These are phyloP conservation scores for Penicillium rolfsii DNA, from an alignment of 2,329 filamentous ascomycete genomes.

Conservation along the genomic window DNA sequence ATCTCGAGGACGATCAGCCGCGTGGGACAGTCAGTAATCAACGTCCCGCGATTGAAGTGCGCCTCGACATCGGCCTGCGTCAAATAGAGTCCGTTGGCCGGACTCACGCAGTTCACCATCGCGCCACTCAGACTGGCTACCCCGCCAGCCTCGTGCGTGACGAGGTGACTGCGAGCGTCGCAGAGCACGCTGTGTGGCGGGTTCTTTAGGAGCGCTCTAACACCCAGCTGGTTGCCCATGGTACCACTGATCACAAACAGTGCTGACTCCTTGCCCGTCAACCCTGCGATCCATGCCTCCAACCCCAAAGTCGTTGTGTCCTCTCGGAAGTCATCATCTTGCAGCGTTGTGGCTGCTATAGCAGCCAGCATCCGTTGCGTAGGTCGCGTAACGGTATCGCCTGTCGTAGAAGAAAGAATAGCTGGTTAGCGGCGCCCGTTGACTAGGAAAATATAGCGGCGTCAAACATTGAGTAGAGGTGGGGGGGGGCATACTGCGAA, in stretches of 20 bases:
- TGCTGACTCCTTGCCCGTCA: not conserved
- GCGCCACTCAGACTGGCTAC: not conserved
- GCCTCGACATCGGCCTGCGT: not conserved
- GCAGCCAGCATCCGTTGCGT: not conserved
- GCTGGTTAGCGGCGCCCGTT: not conserved
- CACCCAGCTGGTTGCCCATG: not conserved
- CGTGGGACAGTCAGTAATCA: not conserved
- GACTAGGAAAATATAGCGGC: not conserved
- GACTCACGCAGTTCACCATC: not conserved
- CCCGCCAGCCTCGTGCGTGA: not conserved
- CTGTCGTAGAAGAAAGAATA: not conserved
- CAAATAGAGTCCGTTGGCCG: not conserved
- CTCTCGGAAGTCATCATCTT: not conserved
- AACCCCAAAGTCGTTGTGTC: not conserved
- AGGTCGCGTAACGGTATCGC: not conserved
- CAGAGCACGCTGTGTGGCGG: not conserved
- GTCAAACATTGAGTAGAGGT: not conserved
- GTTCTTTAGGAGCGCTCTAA: not conserved
- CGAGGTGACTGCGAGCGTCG: not conserved
- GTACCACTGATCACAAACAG: not conserved
- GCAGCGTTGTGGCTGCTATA: not conserved
- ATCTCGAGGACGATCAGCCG: not conserved
- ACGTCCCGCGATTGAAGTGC: not conserved
- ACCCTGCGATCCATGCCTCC: not conserved
- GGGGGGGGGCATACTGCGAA: not conserved